Evolutionary conservation across 225 moss, liverwort and hornwort genomes (phyloP).

Genomic region (Physcomitrium patens): DNA sequence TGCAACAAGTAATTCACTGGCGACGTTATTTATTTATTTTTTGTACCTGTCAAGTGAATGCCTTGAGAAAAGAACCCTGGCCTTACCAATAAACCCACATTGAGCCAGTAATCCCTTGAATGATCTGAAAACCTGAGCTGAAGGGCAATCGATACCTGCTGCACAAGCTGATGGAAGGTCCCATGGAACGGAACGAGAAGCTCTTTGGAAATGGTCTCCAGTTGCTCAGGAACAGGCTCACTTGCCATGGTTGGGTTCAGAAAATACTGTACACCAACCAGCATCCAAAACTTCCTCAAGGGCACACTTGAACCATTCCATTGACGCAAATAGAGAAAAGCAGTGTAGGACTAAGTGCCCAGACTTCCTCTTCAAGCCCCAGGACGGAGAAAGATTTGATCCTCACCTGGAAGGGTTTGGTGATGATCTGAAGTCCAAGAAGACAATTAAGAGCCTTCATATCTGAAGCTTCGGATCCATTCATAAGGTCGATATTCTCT

Average conservation of each 20-base stretch:
- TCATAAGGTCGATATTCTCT: constrained; percentile 61
- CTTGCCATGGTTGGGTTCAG: constrained; percentile 77
- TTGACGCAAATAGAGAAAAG: too few relatives aligned
- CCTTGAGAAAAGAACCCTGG: background rate
- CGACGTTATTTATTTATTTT: constrained; percentile 16
- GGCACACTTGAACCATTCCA: too few relatives aligned
- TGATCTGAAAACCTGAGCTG: background rate
- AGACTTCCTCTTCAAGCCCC: too few relatives aligned
- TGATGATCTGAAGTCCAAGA: constrained; percentile 72
- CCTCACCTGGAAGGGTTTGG: constrained; percentile 81
- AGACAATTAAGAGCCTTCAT: constrained; percentile 77
- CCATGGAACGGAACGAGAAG: constrained; percentile 71
- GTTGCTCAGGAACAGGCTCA: constrained; percentile 77
- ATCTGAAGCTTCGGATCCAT: constrained; percentile 50
- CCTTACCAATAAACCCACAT: background rate
- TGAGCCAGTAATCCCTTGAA: background rate
- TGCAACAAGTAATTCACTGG: constrained; percentile 35
- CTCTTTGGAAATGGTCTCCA: constrained; percentile 77
- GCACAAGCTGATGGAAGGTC: constrained; percentile 82
- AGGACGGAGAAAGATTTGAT: background rate
- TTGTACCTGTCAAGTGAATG: background rate
- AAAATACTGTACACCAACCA: constrained; percentile 60
- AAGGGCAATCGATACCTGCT: constrained; percentile 52
- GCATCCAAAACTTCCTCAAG: background rate
- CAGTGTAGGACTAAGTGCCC: too few relatives aligned